Conservation (phyloP, 2,329 filamentous ascomycete species). For the Paecilomyces dactylethromorphus region DNA sequence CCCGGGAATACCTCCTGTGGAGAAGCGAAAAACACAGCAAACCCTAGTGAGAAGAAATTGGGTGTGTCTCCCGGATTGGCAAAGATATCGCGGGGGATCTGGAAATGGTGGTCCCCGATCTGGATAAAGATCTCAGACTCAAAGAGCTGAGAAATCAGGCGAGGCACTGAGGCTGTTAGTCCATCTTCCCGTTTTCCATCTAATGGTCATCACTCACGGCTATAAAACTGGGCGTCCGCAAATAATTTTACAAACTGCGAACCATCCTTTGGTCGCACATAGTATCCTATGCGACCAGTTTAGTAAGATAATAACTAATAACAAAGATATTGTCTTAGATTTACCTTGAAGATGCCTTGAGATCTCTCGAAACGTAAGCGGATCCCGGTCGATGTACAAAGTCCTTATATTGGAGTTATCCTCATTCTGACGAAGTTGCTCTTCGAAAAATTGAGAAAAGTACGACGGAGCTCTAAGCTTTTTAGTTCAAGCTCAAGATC, state of each 20-base stretch:
- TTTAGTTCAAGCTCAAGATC: slow-evolving; percentile 34
- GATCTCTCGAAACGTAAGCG: slow-evolving; percentile 81
- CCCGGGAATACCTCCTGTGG: slow-evolving; percentile 80
- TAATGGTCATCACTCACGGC: slow-evolving; percentile 47
- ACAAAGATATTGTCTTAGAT: background rate
- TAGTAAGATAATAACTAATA: slow-evolving; percentile 1
- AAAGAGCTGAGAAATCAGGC: slow-evolving; percentile 83
- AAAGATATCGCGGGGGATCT: slow-evolving; percentile 84
- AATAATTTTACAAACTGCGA: slow-evolving; percentile 87
- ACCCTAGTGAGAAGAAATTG: slow-evolving; percentile 92
- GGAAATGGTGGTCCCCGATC: slow-evolving; percentile 80
- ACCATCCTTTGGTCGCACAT: slow-evolving; percentile 73
- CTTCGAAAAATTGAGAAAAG: slow-evolving; percentile 88
- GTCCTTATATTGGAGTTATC: slow-evolving; percentile 61
- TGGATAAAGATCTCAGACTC: slow-evolving; percentile 88
- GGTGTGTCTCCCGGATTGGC: slow-evolving; percentile 80
- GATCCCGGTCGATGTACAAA: slow-evolving; percentile 91
- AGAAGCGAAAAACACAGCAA: slow-evolving; percentile 77
- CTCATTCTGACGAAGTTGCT: slow-evolving; percentile 63
- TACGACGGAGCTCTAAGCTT: slow-evolving; percentile 77
- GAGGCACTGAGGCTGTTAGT: slow-evolving; percentile 56
- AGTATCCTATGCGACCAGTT: slow-evolving; percentile 55
- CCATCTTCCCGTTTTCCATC: background rate
- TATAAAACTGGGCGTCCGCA: slow-evolving; percentile 93
- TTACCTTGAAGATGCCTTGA: slow-evolving; percentile 75